phyloP scores from a whole-genome alignment of 2,329 filamentous ascomycete species.

The Diaporthe ampelina region DNA sequence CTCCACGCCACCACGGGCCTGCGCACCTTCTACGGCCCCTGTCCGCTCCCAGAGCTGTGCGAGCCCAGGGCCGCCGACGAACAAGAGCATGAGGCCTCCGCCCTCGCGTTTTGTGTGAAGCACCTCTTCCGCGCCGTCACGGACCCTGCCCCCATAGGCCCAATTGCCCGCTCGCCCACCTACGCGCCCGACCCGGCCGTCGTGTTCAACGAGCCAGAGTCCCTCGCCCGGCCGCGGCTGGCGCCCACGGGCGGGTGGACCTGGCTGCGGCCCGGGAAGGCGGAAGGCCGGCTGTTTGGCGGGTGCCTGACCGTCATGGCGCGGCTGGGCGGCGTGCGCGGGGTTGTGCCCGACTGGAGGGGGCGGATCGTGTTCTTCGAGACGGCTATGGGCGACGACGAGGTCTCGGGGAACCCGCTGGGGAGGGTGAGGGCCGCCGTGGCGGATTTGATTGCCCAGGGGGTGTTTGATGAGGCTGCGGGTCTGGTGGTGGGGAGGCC shows the following conservation, averaged over 20 bases:
- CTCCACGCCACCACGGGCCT: slow-evolving; percentile 54
- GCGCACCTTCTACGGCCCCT: slow-evolving; percentile 60
- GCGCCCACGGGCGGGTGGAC: slow-evolving; percentile 49
- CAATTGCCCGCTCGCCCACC: slow-evolving; percentile 49
- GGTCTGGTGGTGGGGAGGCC: slow-evolving; percentile 59
- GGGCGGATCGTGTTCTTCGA: slow-evolving; percentile 58
- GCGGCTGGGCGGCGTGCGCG: slow-evolving; percentile 52
- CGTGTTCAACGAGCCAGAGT: slow-evolving; percentile 45
- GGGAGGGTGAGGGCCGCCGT: slow-evolving; percentile 51
- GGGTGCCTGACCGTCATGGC: slow-evolving; percentile 58
- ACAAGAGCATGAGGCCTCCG: slow-evolving; percentile 46
- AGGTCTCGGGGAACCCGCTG: slow-evolving; percentile 38
- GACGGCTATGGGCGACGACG: slow-evolving; percentile 53
- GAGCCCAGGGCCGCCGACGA: slow-evolving; percentile 48
- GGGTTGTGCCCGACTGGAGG: slow-evolving; percentile 54
- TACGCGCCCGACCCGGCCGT: slow-evolving; percentile 46
- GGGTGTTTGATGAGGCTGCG: slow-evolving; percentile 56
- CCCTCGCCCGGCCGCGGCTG: slow-evolving; percentile 43
- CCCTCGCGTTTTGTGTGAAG: not conserved
- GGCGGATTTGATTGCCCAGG: slow-evolving; percentile 57
- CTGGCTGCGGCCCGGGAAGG: slow-evolving; percentile 54
- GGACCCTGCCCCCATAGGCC: slow-evolving; percentile 47
- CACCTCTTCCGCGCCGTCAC: slow-evolving; percentile 52
- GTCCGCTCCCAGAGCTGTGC: slow-evolving; percentile 56
- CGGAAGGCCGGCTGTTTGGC: slow-evolving; percentile 60